A percentile compares a stretch with the other conserved stretches of the same genome.
phyloP scores from a whole-genome alignment of 257 asterid genomes.

The Leonotis leonurus region DNA sequence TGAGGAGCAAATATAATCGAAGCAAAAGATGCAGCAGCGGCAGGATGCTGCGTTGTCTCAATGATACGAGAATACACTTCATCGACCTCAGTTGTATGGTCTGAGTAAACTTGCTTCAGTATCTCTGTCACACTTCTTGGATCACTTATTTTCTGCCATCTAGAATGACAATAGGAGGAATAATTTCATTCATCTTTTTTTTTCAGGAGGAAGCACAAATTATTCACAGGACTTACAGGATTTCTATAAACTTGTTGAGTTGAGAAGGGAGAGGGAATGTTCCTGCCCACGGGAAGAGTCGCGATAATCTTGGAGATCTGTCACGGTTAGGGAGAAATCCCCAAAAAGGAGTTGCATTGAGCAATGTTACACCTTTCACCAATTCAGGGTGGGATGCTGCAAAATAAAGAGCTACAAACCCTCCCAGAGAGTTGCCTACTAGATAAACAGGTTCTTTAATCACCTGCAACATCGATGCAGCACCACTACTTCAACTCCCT shows the following conservation, averaged over 20 bases:
- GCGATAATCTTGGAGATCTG: conserved; percentile 64
- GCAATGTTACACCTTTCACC: conserved; percentile 87
- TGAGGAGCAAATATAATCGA: conserved; percentile 86
- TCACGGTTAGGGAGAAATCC: conserved; percentile 83
- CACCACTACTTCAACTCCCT: not conserved
- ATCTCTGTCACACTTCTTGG: conserved; percentile 72
- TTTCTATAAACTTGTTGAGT: conserved; percentile 44
- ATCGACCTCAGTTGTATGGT: conserved; percentile 69
- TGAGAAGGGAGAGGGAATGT: conserved; percentile 76
- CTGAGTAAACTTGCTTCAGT: conserved; percentile 78
- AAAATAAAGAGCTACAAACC: conserved; percentile 77
- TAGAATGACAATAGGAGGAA: conserved; percentile 16
- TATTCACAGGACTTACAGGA: conserved; percentile 42
- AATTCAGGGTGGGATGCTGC: conserved; percentile 76
- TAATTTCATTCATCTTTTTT: too few relatives aligned
- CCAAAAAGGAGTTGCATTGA: conserved; percentile 97
- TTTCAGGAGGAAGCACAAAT: not conserved
- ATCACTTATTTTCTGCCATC: conserved; percentile 93
- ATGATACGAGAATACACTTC: conserved; percentile 65
- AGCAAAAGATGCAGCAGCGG: conserved; percentile 90
- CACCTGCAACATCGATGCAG: conserved; percentile 47
- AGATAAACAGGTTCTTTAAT: conserved; percentile 85
- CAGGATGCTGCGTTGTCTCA: conserved; percentile 78
- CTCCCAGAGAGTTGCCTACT: conserved; percentile 95
- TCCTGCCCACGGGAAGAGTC: conserved; percentile 84